Base-by-base conservation (phyloP, 352 stramenopile species). In the Thalassiosira livingstoniorum region DNA sequence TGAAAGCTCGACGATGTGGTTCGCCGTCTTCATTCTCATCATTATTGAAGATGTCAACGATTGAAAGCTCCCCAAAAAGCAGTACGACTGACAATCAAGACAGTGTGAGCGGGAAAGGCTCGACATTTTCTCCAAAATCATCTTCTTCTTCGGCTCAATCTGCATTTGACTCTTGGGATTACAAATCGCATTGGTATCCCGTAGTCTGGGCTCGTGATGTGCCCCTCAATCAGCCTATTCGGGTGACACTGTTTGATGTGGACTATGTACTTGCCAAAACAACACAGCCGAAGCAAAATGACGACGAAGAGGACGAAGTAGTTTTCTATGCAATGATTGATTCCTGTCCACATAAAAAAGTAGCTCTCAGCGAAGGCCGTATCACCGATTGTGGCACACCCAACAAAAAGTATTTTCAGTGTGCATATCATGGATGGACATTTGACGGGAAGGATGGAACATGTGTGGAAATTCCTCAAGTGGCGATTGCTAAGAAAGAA, bases 201-300 rank as follows among this genome's bases (percentile, higher is more conserved):
- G 85, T 88, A 7, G 79, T 76, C 58, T 92, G 85, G 85, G 76
- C 83, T 39, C 23, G 45, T 18, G 85, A 92, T 70, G 25, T 92
- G 13, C 68, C 57, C 27, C 37, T 86, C 10, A 83, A 89, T 32
- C 57, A 82, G 55, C 85, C 83, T 4, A 87, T 81, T 13, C 77
- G 82, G 58, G 79, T 91, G 0, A 90, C 85, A 27, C 34, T 92
- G 23, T 91, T 92, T 80, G 87, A 92, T 69, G 77, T 89, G 0
- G 74, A 90, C 51, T 92, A 92, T 75, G 85, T 88, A 2, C 53
- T 91, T 51, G 69, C 79, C 0, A 86, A 76, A 61, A 78, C 63
- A 5, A 55, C 32, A n/a, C 27, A 79, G n/a, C n/a, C 47, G 18
- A 37, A 35, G 18, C 42, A 23, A 57, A 31, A 25, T 2, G 25